Evolutionary conservation across 2,329 filamentous ascomycete species (phyloP), one percentile per base, ranked within the genome.

Genomic region (Neospermospora avenae): DNA sequence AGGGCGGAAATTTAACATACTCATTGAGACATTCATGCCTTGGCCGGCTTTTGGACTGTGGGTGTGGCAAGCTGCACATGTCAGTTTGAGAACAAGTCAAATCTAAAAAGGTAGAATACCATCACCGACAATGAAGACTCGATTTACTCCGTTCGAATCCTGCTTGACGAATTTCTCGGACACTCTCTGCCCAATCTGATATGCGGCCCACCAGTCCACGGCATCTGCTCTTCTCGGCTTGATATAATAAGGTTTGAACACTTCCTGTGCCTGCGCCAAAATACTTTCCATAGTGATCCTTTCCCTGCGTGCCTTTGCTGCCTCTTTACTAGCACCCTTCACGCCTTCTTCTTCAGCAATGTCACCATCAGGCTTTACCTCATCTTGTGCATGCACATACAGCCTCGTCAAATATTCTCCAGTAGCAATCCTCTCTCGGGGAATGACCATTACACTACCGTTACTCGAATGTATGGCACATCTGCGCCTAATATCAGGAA

Each of bases 171-270:
- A 87, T 28, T 76, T 74, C 37, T 80, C 77, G 0, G 84, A 83
- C 25, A 86, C 76, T 8, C 83, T 78, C 70, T 85, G 83, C 6
- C 82, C 82, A 39, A 85, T 82, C 18, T 76, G 74, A 62, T 84
- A 84, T 5, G 80, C 79, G 4, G 79, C 82, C 80, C 82, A 86
- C 83, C 83, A 86, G 37, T 66, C 88, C 81, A 76, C 91, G 86
- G 13, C 87, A 34, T 86, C 84, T 20, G 85, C 86, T 75, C 88
- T 90, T 73, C 86, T 76, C 80, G 81, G 84, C 57, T 81, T 75
- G 49, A 85, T 76, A 62, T 74, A 75, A 68, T 82, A 85, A 2
- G 83, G 83, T 2, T 78, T 77, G 75, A 85, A 80, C 57, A 86
- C 84, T 66, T 81, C 77, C 68, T 77, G 79, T 5, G 85, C 85